Evolutionary conservation across 225 moss, liverwort and hornwort species (phyloP), one percentile per base, ranked within the genome.

Genomic region (Polytrichum commune): DNA sequence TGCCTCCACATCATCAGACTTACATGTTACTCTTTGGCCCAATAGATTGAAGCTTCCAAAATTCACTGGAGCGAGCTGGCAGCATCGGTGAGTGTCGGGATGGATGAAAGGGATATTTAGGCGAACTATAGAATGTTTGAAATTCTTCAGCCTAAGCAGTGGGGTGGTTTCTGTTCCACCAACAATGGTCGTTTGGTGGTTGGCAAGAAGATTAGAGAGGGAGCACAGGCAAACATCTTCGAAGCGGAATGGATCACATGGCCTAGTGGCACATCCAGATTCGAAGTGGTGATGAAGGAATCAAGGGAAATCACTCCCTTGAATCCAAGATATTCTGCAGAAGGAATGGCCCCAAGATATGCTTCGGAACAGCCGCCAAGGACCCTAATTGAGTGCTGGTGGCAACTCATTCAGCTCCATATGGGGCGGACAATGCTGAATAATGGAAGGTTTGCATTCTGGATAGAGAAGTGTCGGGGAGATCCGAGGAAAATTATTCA

Each of bases 381-480:
- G 6, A 26, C 8, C 25, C 22, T 23, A 26, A 5, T 6, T 26
- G n/a, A 20, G 8, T 62, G 22, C 22, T 22, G 25, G 62, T 19
- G 62, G 62, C 8, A 62, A 8, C 8, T 62, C 26, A 26, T 26
- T 26, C 25, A 20, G 64, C 30, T 5, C 24, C 7, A 64, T 64
- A 27, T 64, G 8, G 25, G 24, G 64, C 4, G 64, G 64, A 29
- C 10, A 27, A 9, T 64, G 13, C 29, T 64, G 64, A 29, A 27
- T 8, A 24, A 64, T 64, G 64, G 64, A 62, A 62, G 62, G n/a
- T 62, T 62, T 62, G 62, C 62, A 22, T 62, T 62, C 25, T 8
- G 20, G 18, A 62, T 62, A 8, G 4, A 22, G 24, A 62, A 62
- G 22, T 62, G 3, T 62, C 25, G 62, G 62, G 69, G 69, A 10